Evolutionary conservation across 2,329 filamentous ascomycete species (phyloP), one percentile per base, ranked within the genome.

Genomic region (Fusarium pseudograminearum): DNA sequence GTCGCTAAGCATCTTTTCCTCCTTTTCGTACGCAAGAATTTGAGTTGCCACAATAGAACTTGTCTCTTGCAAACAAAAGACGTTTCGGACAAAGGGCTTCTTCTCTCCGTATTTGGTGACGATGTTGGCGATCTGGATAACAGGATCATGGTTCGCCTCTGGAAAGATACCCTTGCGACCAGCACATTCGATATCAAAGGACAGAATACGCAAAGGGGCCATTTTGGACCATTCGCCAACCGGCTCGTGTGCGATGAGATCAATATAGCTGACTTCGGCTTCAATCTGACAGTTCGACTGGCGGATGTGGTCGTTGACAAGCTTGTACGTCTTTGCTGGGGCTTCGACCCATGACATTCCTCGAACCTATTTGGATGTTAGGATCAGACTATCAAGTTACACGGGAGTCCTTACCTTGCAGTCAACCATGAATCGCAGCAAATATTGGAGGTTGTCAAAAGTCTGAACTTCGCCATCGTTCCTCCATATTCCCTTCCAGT

Each of bases 261-360:
- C 90, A 61, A 85, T 83, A 76, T 97, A 97, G 78, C 91, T 90
- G 58, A 97, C 88, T 72, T 90, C 87, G 15, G 95, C 96, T 81
- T 99, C 96, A 69, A 99, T 97, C 80, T 99, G 96, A 78, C 96
- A 98, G 74, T 94, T 97, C 3, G 95, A 98, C 69, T 97, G 92
- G 65, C 89, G 87, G 62, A 91, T 85, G 57, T 87, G 80, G 15
- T 87, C 81, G 2, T 88, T 82, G 20, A 97, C 84, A 53, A 97
- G 83, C 57, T 86, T 85, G 81, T 95, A 98, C 67, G 90, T 90
- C 31, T 85, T 86, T 5, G 91, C 86, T 24, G 93, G 91, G 20
- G 91, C 93, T 79, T 97, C 93, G 1, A 98, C 93, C 96, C 96
- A 99, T 2, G 94, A 95, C 96, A 99, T 99, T 69, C 96, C 96